These are phyloP conservation scores for Endogone sp. DNA, from an alignment of 192 early-diverging fungal genomes.

Conservation along the genomic window DNA sequence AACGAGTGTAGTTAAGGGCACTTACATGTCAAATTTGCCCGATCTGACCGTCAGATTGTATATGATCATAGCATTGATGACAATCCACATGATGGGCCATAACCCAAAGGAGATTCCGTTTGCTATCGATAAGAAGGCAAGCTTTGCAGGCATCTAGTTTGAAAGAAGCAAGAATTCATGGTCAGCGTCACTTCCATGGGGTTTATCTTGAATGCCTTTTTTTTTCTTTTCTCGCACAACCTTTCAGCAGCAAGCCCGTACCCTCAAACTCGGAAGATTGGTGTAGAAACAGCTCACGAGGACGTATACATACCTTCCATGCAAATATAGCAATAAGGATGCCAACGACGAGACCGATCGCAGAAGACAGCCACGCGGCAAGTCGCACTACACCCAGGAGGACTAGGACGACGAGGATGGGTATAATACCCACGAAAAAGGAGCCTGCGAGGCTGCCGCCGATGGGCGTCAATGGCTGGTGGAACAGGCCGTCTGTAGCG, in stretches of 20 bases:
- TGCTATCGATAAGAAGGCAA: constrained; percentile 22
- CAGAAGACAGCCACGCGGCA: constrained; percentile 22
- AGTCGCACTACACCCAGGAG: constrained; percentile 23
- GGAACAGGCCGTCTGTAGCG: constrained; percentile 17
- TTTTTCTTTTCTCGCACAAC: no score
- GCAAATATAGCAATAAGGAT: constrained; percentile 36
- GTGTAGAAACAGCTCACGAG: no score
- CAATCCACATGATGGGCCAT: constrained; percentile 43
- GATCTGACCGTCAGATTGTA: constrained; percentile 25
- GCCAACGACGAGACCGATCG: constrained; percentile 26
- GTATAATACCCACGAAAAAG: constrained; percentile 34
- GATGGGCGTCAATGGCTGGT: constrained; percentile 26
- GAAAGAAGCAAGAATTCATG: no score
- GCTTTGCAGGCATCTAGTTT: constrained; percentile 28
- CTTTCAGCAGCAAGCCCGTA: no score
- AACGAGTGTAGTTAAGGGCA: no score
- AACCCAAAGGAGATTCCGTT: constrained; percentile 27
- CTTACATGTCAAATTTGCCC: constrained; percentile 27
- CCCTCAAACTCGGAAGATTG: no score
- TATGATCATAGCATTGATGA: constrained; percentile 32
- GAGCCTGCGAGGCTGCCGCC: constrained; percentile 28
- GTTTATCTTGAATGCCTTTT: no score
- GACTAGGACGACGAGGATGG: constrained; percentile 26
- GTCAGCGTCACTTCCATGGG: no score
- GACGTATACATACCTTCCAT: constrained; percentile 13